phyloP scores from a whole-genome alignment of 108 stramenopile genomes.

The Nannochloropsis oceanica region DNA sequence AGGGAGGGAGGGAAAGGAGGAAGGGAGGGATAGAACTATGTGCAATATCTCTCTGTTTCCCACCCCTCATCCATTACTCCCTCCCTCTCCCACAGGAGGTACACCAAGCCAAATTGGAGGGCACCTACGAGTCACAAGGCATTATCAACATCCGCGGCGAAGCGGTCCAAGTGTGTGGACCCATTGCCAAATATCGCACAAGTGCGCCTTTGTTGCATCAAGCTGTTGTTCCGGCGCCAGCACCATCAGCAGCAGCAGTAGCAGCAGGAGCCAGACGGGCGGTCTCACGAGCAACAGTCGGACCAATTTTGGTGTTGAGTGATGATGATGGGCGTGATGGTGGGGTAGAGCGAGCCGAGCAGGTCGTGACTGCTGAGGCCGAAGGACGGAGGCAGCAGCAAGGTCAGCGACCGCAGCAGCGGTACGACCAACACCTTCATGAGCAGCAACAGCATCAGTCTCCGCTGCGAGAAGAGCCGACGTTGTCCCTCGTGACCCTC shows the following conservation, averaged over 20 bases:
- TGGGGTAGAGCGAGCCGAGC: neutral
- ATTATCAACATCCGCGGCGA: conserved; percentile 50
- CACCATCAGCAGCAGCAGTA: too few relatives aligned
- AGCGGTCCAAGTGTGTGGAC: conserved; percentile 36
- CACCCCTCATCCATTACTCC: neutral
- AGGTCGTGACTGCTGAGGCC: neutral
- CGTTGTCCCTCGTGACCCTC: conserved; percentile 35
- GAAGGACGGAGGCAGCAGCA: too few relatives aligned
- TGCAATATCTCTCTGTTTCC: too few relatives aligned
- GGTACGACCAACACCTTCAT: neutral
- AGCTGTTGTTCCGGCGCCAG: neutral
- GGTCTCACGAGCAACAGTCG: neutral
- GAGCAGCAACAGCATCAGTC: neutral
- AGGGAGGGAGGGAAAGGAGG: too few relatives aligned
- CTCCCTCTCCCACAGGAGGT: conserved; percentile 44
- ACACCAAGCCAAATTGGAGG: conserved; percentile 42
- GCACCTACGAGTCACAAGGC: conserved; percentile 47
- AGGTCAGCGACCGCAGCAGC: neutral
- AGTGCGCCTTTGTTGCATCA: neutral
- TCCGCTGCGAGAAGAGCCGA: conserved; percentile 15
- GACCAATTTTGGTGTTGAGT: neutral
- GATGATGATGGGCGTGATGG: neutral
- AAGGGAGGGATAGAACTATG: too few relatives aligned
- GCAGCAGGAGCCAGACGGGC: neutral
- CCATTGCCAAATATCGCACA: conserved; percentile 13